Conservation (phyloP, 257 asterid genomes). For the Solanum corneliomulleri region DNA sequence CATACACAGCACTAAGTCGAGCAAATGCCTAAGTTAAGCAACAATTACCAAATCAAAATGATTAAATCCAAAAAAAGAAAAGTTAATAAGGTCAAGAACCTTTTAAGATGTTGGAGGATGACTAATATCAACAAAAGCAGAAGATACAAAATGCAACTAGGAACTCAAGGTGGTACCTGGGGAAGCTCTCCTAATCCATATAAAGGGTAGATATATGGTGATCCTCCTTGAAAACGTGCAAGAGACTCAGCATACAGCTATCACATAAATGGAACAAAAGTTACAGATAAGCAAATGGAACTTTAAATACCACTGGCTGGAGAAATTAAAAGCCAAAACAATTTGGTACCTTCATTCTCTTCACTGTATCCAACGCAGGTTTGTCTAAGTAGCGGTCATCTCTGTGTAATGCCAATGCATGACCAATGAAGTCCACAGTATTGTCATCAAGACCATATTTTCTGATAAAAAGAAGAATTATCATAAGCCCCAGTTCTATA, state of each 20-base stretch:
- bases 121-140: neutral
- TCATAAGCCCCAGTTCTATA: neutral
- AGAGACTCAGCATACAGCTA: constrained; percentile 86
- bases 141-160: neutral
- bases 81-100: neutral
- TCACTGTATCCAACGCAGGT: constrained; percentile 78
- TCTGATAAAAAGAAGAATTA: constrained; percentile 22
- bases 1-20: constrained; percentile 95
- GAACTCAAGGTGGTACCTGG: constrained; percentile 38
- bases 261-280: neutral
- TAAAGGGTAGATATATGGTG: constrained; percentile 89
- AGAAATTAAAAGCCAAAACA: neutral
- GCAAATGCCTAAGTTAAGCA: constrained; percentile 62
- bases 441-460: constrained; percentile 91
- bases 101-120: neutral
- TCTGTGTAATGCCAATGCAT: constrained; percentile 81
- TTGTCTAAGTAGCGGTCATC: constrained; percentile 77
- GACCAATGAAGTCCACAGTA: constrained; percentile 86
- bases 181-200: constrained; percentile 98
- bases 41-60: neutral
- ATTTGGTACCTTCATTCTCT: constrained; percentile 65
- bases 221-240: constrained; percentile 92
- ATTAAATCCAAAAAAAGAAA: neutral
- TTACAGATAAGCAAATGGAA: neutral
- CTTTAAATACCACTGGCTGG: neutral